Evolutionary conservation across 2,329 filamentous ascomycete species (phyloP).

Genomic region (Pestalotiopsis sp.): DNA sequence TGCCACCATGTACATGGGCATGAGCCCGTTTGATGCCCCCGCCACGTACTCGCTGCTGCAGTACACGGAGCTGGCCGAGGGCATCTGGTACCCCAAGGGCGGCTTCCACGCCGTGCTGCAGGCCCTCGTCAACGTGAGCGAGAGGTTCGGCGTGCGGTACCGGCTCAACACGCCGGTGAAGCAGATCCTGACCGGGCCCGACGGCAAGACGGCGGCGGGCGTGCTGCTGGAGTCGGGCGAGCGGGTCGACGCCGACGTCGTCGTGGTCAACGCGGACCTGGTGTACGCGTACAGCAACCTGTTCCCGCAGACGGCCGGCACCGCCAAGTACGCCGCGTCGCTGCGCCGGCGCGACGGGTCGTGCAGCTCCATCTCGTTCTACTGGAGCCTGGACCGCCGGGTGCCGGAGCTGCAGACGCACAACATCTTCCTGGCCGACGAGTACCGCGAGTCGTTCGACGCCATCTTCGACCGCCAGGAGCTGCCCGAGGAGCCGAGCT

Average conservation of each 20-base stretch:
- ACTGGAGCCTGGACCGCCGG: constrained; percentile 67
- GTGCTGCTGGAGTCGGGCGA: constrained; percentile 62
- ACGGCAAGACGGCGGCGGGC: constrained; percentile 57
- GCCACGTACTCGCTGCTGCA: constrained; percentile 75
- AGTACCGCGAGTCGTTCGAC: constrained; percentile 75
- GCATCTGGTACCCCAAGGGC: constrained; percentile 75
- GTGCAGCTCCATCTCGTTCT: constrained; percentile 77
- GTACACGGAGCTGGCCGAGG: constrained; percentile 75
- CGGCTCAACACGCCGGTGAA: constrained; percentile 60
- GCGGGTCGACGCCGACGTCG: constrained; percentile 62
- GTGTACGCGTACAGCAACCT: constrained; percentile 76
- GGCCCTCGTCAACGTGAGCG: constrained; percentile 64
- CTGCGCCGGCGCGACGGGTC: constrained; percentile 57
- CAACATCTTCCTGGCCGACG: constrained; percentile 77
- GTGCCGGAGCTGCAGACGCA: constrained; percentile 68
- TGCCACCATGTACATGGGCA: constrained; percentile 82
- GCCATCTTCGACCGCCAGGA: constrained; percentile 71
- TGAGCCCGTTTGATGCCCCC: constrained; percentile 76
- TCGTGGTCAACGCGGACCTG: constrained; percentile 74
- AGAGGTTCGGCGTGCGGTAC: constrained; percentile 64
- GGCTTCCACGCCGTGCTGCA: constrained; percentile 70
- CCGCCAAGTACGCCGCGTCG: constrained; percentile 35
- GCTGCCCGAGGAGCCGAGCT: constrained; percentile 70
- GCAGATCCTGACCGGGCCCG: constrained; percentile 53
- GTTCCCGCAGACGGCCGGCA: constrained; percentile 49